A percentile compares a stretch with the other conserved stretches of the same genome.
Evolutionary conservation across 176 grass and related monocot species (phyloP).

Genomic region (Aegilops umbellulata): DNA sequence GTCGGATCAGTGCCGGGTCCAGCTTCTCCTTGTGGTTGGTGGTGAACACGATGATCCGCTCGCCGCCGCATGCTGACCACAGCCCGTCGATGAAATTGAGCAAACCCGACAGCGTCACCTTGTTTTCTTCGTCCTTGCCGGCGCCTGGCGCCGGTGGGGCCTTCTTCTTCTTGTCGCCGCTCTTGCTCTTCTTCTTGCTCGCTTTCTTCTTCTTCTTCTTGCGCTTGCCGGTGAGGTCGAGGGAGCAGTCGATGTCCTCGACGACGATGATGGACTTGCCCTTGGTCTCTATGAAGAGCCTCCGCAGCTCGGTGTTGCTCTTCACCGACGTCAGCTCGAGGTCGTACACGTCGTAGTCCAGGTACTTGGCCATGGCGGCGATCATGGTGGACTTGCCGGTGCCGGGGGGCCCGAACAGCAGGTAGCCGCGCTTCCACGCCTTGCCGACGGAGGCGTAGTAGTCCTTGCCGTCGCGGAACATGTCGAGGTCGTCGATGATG

Average conservation of each 20-base stretch:
- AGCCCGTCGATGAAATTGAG: neutral
- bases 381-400: conserved; percentile 89
- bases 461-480: conserved; percentile 18
- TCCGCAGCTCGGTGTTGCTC: conserved; percentile 5
- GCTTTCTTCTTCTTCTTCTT: neutral
- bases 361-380: conserved; percentile 68
- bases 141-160: no score
- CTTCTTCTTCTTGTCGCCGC: neutral
- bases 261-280: conserved; percentile 14
- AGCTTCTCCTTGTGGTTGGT: neutral
- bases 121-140: neutral
- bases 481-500: neutral
- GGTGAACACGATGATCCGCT: neutral
- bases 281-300: conserved; percentile 12
- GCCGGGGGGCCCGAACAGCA: conserved; percentile 38
- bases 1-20: neutral
- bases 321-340: neutral
- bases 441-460: conserved; percentile 50
- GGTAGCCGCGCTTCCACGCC: conserved; percentile 67
- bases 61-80: neutral
- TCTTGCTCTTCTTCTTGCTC: neutral
- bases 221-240: conserved; percentile 10
- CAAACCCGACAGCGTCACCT: neutral
- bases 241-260: conserved; percentile 15
- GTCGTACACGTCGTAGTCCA: conserved; percentile 74